Percentiles rank a stretch among this genome's conserved stretches.
Conservation (phyloP, 208 protist genomes). For the Leishmania tarentolae region DNA sequence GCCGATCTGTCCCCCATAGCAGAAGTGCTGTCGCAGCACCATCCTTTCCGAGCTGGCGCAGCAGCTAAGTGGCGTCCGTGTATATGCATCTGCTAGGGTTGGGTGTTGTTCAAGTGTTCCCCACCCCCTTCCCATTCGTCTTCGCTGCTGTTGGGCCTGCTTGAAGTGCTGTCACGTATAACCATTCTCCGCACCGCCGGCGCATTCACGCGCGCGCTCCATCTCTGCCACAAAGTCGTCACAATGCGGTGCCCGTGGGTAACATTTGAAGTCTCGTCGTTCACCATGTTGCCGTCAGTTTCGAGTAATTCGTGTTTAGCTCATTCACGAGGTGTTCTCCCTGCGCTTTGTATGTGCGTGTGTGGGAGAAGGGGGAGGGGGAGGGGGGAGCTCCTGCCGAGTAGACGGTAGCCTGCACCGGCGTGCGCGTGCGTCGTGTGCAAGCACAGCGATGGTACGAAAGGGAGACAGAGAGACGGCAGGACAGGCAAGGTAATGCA, state of each 20-base stretch:
- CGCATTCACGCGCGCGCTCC: not conserved
- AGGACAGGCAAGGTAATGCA: not conserved
- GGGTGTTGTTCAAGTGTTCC: not conserved
- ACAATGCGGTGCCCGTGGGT: not conserved
- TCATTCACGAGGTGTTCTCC: not conserved
- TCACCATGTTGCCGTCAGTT: not conserved
- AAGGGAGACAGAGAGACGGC: not conserved
- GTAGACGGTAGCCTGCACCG: too few relatives aligned
- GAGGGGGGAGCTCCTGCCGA: too few relatives aligned
- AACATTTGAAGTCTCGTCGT: not conserved
- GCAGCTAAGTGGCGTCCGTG: conserved; percentile 26
- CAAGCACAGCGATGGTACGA: too few relatives aligned
- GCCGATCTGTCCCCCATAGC: not conserved
- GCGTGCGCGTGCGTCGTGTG: too few relatives aligned
- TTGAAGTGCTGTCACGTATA: not conserved
- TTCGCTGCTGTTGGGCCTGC: conserved; percentile 1
- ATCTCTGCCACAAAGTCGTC: not conserved
- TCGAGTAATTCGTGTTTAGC: not conserved
- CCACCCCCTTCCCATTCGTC: not conserved
- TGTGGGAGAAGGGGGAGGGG: not conserved
- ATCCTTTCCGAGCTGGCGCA: conserved; percentile 32
- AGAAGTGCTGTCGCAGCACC: not conserved
- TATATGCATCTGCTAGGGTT: not conserved
- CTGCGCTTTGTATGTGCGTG: not conserved
- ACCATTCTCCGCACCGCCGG: not conserved